Evolutionary conservation across 495 filamentous ascomycete species (phyloP).

Genomic region (Hypoxylon lienhwacheense): DNA sequence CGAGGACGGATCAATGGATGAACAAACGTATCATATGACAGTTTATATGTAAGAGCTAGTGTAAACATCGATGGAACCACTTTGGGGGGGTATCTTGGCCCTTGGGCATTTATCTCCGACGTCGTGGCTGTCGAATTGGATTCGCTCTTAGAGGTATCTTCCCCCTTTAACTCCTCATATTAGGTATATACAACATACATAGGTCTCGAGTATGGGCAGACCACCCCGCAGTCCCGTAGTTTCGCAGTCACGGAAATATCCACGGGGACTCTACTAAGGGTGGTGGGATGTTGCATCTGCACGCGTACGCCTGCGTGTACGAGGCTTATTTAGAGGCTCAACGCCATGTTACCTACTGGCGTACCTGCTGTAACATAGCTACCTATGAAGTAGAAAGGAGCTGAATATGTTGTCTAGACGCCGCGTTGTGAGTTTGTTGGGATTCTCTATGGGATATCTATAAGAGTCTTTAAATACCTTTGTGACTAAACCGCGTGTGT

Average conservation of each 20-base stretch:
- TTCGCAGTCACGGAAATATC: slow-evolving; percentile 32
- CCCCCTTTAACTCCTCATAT: no score
- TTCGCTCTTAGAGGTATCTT: slow-evolving; percentile 5
- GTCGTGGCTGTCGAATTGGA: background rate
- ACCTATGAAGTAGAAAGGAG: no score
- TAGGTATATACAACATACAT: background rate
- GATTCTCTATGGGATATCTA: no score
- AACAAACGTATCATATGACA: slow-evolving; percentile 20
- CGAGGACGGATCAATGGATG: no score
- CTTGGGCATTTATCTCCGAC: slow-evolving; percentile 21
- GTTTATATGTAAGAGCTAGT: slow-evolving; percentile 1
- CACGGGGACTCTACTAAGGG: slow-evolving; percentile 14
- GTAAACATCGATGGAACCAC: background rate
- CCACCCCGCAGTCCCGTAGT: slow-evolving; percentile 23
- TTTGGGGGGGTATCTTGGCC: slow-evolving; percentile 1
- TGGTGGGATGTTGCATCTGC: slow-evolving; percentile 27
- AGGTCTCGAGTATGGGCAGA: slow-evolving; percentile 28
- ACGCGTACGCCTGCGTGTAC: slow-evolving; percentile 11
- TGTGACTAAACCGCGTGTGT: no score
- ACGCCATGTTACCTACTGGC: no score
- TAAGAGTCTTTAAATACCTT: no score
- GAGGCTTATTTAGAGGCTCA: slow-evolving; percentile 28
- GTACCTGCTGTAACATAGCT: no score
- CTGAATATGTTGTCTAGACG: no score
- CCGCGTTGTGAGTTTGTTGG: no score